These are phyloP conservation scores for Coemansia furcata DNA, from an alignment of 192 early-diverging fungal species.

Conservation along the genomic window DNA sequence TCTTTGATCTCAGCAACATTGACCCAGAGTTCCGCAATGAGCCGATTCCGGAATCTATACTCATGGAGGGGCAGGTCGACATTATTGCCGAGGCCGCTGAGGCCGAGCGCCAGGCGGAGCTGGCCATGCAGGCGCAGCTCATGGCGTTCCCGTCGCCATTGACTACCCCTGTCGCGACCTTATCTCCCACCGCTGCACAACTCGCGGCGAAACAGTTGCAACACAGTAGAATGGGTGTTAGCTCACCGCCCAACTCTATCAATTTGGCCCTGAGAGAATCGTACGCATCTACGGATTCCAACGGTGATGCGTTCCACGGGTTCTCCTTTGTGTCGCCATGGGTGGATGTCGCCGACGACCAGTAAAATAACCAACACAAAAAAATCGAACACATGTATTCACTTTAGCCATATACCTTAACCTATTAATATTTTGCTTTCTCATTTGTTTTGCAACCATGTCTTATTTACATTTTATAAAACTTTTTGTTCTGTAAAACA, in stretches of 20 bases:
- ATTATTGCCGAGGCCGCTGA: conserved; percentile 18
- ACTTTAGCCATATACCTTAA: neutral
- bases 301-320: conserved; percentile 40
- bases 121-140: conserved; percentile 23
- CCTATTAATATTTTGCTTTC: neutral
- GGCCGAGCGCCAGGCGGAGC: conserved; percentile 24
- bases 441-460: neutral
- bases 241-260: conserved; percentile 18
- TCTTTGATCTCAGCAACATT: conserved; percentile 38
- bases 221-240: conserved; percentile 21
- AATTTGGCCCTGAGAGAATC: conserved; percentile 14
- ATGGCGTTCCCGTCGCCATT: conserved; percentile 22
- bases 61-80: conserved; percentile 21
- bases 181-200: neutral
- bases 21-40: conserved; percentile 47
- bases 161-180: conserved; percentile 2
- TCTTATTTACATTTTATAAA: neutral
- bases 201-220: conserved; percentile 8
- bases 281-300: conserved; percentile 16
- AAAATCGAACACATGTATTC: neutral
- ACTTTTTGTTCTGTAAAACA: too few species aligned
- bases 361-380: conserved; percentile 8
- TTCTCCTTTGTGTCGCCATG: conserved; percentile 46
- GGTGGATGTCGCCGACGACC: conserved; percentile 26
- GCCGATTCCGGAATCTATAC: conserved; percentile 27